phyloP scores from a whole-genome alignment of 768 basidiomycete species.

The Suillus subaureus region DNA sequence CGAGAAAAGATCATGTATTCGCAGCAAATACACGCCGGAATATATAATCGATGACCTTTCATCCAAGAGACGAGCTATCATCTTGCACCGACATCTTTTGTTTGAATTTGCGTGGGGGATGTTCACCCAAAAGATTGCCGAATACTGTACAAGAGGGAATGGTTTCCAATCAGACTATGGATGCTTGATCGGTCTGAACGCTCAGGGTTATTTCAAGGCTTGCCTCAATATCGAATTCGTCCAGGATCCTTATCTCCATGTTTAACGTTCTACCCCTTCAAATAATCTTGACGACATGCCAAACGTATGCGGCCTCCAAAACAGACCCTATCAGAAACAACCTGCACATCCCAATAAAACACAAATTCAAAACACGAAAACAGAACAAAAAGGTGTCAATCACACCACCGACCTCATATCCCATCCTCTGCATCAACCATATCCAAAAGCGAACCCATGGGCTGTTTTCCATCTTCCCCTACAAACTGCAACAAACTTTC shows the following conservation, averaged over 20 bases:
- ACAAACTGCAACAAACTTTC: constrained; percentile 68
- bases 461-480: constrained; percentile 65
- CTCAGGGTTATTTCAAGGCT: not conserved
- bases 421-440: constrained; percentile 49
- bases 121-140: not conserved
- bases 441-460: constrained; percentile 61
- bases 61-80: not conserved
- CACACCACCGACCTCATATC: constrained; percentile 17
- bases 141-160: not conserved
- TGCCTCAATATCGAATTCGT: not conserved
- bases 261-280: not conserved
- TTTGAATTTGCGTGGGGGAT: not conserved
- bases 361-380: not conserved
- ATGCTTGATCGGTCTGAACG: not conserved
- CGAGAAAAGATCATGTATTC: not conserved
- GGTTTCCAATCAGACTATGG: not conserved
- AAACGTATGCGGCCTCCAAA: not conserved
- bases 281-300: not conserved
- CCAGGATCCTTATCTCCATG: not conserved
- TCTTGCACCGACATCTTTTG: not conserved
- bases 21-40: not conserved
- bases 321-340: not conserved
- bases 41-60: not conserved
- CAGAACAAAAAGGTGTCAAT: no score
- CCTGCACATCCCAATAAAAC: not conserved